A percentile compares a stretch with the other conserved stretches of the same genome.
Conservation (phyloP, 192 early-diverging fungal genomes). For the Glomus cerebriforme region DNA sequence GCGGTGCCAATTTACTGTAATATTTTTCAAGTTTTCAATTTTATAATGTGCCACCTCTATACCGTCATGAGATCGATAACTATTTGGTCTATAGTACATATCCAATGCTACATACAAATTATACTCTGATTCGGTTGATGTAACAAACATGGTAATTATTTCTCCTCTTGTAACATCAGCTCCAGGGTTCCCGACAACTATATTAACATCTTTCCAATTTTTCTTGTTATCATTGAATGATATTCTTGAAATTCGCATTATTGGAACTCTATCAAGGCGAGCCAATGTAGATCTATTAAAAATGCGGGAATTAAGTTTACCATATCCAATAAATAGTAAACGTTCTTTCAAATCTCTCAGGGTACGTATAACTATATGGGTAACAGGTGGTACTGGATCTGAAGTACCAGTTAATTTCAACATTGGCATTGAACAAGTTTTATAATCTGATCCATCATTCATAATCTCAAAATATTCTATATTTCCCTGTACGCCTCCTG, state of each 20-base stretch:
- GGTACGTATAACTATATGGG: background rate
- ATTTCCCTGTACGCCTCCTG: background rate
- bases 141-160: background rate
- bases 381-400: background rate
- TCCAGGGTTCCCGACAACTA: background rate
- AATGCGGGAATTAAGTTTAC: background rate
- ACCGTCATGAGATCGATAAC: background rate
- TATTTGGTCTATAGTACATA: background rate
- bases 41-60: background rate
- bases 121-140: background rate
- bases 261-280: background rate
- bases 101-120: background rate
- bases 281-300: background rate
- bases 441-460: background rate
- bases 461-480: background rate
- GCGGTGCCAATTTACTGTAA: background rate
- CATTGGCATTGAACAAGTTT: background rate
- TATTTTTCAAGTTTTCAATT: background rate
- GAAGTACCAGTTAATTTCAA: background rate
- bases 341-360: background rate
- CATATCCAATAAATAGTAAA: background rate
- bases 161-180: background rate
- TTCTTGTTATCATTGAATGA: background rate
- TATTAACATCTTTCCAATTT: background rate
- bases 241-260: background rate